Base-by-base conservation (phyloP, 169 alveolate genomes). In the Plasmodium malariae region DNA sequence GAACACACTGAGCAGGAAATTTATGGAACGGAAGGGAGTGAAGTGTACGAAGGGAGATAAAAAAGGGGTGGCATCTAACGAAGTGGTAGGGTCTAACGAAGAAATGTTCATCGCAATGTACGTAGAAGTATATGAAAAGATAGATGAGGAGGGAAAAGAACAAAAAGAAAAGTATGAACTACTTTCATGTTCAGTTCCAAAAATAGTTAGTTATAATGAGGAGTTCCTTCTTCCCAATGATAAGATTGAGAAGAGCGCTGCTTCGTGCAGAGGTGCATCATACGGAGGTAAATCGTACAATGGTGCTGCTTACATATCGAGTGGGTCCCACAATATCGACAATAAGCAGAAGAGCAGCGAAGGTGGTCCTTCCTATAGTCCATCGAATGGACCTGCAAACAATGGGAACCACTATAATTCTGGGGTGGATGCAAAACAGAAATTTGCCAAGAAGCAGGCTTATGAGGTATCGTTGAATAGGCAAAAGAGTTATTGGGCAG, bases 91-190 rank as follows among this genome's bases (percentile, higher is more conserved):
- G 26, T 59, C 36, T 24, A 7, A 48, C 0, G 69, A 71, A 30
- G 85, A 83, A 19, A 48, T 69, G 17, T 83, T 83, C 17, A 48
- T 83, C 17, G 83, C 91, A 19, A n/a, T 83, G 1, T 83, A 83
- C 30, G 65, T 83, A n/a, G 69, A 83, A 60, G 60, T 83, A 24
- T 43, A 83, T 30, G 69, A 78, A 68, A 63, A 68, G 63, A 30
- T 37, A 48, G 62, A 59, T 14, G 60, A 32, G 26, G 3, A 3
- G 28, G n/a, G 28, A 12, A 19, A 67, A 17, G 43, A 45, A 2
- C 12, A 59, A 36, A 36, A 55, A 14, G 78, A 34, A 26, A 65
- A 19, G 26, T 78, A 60, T 43, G 43, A 19, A 6, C 43, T 78
- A 28, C 45, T 78, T n/a, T 60, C 89, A 21, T 26, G 49, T n/a